Evolutionary conservation across 1,139 yeast genomes (phyloP).

Genomic region (Lodderomyces jiufengensis): DNA sequence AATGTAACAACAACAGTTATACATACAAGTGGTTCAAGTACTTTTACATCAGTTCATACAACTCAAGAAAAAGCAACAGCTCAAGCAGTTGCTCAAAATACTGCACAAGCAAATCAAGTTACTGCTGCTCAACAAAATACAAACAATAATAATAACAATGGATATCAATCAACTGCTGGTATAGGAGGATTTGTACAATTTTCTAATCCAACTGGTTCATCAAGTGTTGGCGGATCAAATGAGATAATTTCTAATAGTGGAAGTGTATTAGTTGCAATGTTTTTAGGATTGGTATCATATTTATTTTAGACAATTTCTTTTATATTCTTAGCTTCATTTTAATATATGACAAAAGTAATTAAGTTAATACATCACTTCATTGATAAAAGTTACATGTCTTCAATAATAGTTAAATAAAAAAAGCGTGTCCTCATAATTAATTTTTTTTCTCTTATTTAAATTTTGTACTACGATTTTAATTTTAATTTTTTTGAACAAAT

Average conservation of each 20-base stretch:
- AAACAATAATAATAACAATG: conserved; percentile 9
- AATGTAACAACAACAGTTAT: conserved; percentile 12
- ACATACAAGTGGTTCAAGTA: conserved; percentile 14
- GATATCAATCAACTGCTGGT: conserved; percentile 19
- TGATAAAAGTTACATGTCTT: no score
- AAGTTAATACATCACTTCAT: no score
- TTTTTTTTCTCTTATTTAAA: not conserved
- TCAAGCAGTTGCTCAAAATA: conserved; percentile 13
- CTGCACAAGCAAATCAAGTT: conserved; percentile 14
- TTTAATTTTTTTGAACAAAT: not conserved
- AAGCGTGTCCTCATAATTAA: conserved; percentile 12
- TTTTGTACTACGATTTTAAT: no score
- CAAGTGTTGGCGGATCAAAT: conserved; percentile 5
- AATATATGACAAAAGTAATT: no score
- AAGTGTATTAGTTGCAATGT: conserved; percentile 19
- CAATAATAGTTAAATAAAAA: no score
- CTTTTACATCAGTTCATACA: conserved; percentile 13
- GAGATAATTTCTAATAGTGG: conserved; percentile 11
- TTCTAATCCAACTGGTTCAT: conserved; percentile 16
- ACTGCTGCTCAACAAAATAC: conserved; percentile 9
- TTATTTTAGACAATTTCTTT: conserved; percentile 12
- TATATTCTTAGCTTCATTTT: no score
- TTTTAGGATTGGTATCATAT: conserved; percentile 21
- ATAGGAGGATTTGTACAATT: conserved; percentile 39
- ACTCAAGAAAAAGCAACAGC: conserved; percentile 13